Percentiles rank a stretch among this genome's conserved stretches.
phyloP scores from a whole-genome alignment of 805 yeast genomes.

The Candida maris region DNA sequence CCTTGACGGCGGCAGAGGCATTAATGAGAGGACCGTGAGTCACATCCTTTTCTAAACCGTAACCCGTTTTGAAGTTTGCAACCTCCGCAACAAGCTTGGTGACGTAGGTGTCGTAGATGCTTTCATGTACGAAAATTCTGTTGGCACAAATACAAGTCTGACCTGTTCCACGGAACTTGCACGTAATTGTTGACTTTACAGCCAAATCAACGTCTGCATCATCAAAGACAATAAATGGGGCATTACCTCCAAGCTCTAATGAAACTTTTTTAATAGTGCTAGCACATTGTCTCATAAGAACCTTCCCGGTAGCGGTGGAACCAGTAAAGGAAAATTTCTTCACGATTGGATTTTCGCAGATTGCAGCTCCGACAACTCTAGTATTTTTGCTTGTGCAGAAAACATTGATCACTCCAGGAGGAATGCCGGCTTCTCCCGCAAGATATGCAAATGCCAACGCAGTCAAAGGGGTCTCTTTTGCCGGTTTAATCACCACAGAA shows the following conservation, averaged over 20 bases:
- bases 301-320: conserved; percentile 65
- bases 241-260: conserved; percentile 76
- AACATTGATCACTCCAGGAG: conserved; percentile 64
- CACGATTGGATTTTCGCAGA: conserved; percentile 50
- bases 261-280: conserved; percentile 63
- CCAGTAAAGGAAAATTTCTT: conserved; percentile 75
- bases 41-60: conserved; percentile 50
- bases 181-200: conserved; percentile 54
- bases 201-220: conserved; percentile 67
- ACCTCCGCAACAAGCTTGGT: conserved; percentile 42
- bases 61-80: conserved; percentile 46
- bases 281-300: conserved; percentile 55
- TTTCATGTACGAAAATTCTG: conserved; percentile 58
- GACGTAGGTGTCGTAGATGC: conserved; percentile 56
- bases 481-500: conserved; percentile 72
- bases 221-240: conserved; percentile 69
- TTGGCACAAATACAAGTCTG: conserved; percentile 79
- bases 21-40: conserved; percentile 76
- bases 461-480: conserved; percentile 69
- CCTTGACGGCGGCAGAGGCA: conserved; percentile 53
- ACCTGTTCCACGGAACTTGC: conserved; percentile 70
- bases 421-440: conserved; percentile 63
- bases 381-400: conserved; percentile 39
- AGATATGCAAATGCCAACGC: conserved; percentile 64
- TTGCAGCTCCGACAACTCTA: conserved; percentile 48